Evolutionary conservation across 2,329 filamentous ascomycete species (phyloP).

Genomic region (Colletotrichum coccodes): DNA sequence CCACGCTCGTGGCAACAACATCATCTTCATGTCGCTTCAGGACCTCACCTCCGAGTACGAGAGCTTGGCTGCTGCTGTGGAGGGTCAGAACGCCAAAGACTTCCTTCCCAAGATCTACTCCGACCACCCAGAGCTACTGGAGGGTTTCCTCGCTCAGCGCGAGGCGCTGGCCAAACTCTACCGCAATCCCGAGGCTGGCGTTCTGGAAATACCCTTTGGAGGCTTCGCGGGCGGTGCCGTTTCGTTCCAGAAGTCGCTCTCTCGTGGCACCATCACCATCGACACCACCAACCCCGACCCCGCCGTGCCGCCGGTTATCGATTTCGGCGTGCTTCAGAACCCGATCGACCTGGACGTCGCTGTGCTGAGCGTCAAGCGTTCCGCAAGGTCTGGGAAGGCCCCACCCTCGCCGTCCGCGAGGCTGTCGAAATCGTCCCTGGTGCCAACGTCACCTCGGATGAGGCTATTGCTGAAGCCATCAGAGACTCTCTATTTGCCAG

Average conservation of each 20-base stretch:
- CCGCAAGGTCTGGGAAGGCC: slow-evolving; percentile 38
- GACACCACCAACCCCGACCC: slow-evolving; percentile 43
- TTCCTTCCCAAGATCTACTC: slow-evolving; percentile 43
- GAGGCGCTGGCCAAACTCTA: slow-evolving; percentile 41
- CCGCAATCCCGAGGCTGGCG: slow-evolving; percentile 37
- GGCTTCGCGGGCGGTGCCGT: slow-evolving; percentile 41
- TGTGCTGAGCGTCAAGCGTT: slow-evolving; percentile 45
- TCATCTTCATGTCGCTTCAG: slow-evolving; percentile 33
- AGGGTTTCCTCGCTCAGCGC: slow-evolving; percentile 50
- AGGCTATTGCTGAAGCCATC: slow-evolving; percentile 5
- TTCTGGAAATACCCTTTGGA: slow-evolving; percentile 44
- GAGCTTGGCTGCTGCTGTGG: slow-evolving; percentile 41
- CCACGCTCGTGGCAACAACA: slow-evolving; percentile 36
- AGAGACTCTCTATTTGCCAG: not conserved
- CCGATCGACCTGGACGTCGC: slow-evolving; percentile 47
- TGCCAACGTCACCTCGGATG: slow-evolving; percentile 8
- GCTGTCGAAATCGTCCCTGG: slow-evolving; percentile 22
- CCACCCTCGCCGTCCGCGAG: not conserved
- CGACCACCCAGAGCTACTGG: slow-evolving; percentile 43
- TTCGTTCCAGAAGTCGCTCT: slow-evolving; percentile 49
- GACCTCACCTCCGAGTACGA: slow-evolving; percentile 39
- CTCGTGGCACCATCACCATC: slow-evolving; percentile 50
- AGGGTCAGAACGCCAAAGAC: slow-evolving; percentile 43
- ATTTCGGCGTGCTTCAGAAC: slow-evolving; percentile 50
- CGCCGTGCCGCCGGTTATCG: slow-evolving; percentile 44